phyloP scores from a whole-genome alignment of 306 rosid species.

The Medicago arabica region DNA sequence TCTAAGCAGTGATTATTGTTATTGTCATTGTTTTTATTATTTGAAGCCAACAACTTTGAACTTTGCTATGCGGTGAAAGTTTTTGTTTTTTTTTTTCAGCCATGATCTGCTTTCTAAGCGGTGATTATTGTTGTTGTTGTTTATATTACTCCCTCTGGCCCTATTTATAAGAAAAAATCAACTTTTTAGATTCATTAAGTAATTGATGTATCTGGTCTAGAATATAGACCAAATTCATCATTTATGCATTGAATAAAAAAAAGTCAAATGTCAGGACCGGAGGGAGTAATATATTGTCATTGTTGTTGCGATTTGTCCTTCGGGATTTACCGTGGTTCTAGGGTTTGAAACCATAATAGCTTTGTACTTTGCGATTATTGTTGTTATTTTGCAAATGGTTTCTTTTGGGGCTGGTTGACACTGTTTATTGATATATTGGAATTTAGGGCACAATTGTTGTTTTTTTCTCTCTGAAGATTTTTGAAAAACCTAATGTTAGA shows the following conservation, averaged over 20 bases:
- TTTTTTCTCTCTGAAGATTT: background rate
- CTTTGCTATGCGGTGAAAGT: background rate
- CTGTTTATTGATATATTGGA: slow-evolving; percentile 4
- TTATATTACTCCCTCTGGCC: too few species aligned
- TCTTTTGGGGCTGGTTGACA: background rate
- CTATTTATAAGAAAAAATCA: too few species aligned
- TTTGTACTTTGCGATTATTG: background rate
- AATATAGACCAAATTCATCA: too few species aligned
- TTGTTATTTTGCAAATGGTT: background rate
- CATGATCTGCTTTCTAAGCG: too few species aligned
- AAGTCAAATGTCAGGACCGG: too few species aligned
- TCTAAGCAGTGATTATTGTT: background rate
- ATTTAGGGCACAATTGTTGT: background rate
- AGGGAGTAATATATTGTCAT: too few species aligned
- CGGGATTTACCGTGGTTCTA: background rate
- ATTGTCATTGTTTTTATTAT: background rate
- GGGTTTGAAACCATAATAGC: too few species aligned
- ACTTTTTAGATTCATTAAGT: too few species aligned
- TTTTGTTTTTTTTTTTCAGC: background rate
- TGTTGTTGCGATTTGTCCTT: background rate
- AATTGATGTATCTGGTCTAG: too few species aligned
- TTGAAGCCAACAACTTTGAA: background rate
- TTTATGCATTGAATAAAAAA: too few species aligned
- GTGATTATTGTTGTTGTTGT: too few species aligned
- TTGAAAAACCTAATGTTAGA: background rate